Base-by-base conservation (phyloP, 2,329 filamentous ascomycete genomes). In the Alternaria triticimaculans region DNA sequence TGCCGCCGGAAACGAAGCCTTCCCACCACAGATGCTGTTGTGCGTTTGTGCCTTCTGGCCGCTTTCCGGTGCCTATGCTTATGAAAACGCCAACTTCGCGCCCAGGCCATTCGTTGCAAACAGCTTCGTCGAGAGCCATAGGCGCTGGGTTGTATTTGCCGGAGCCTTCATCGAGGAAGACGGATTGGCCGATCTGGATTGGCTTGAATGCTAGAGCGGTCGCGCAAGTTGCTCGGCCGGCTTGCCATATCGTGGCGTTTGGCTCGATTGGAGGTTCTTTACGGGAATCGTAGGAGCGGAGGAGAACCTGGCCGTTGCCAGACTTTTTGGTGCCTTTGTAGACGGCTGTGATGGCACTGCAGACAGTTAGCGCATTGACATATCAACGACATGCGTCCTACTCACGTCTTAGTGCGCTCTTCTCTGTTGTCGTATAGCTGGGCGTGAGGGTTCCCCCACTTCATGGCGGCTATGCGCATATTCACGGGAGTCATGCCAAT, bases 211-310 rank as follows among this genome's bases (percentile, higher is more conserved):
- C 96, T 46, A 97, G 85, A 0, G 92, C 93, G 1, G 95, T 96
- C 1, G 96, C 93, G 57, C 88, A 93, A 1, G 96, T 99, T n/a
- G 96, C 96, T 64, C 96, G 89, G 11, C 96, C 96, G 5, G 96
- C 96, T 82, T 99, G 91, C 96, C 96, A 99, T 61, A 99, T 96
- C 49, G 91, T 97, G 81, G 94, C 97, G 76, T 97, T 92, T 65
- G 93, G 95, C 79, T 97, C 94, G 3, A 95, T 92, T 0, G 94
- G 88, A 0, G 94, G 92, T 79, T 98, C 96, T 79, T 92, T 93
- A 73, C 95, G 88, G 15, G 96, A 98, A 78, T 98, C 95, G 81
- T 99, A 99, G 2, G 95, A 98, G 69, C 96, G 90, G 59, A 99
- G 84, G 63, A 98, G 81, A 9, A 90, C 90, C 3, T 94, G 87